Percentiles rank a stretch among this genome's conserved stretches.
phyloP scores from a whole-genome alignment of 805 yeast species.

The Tetrapisispora arboricola region DNA sequence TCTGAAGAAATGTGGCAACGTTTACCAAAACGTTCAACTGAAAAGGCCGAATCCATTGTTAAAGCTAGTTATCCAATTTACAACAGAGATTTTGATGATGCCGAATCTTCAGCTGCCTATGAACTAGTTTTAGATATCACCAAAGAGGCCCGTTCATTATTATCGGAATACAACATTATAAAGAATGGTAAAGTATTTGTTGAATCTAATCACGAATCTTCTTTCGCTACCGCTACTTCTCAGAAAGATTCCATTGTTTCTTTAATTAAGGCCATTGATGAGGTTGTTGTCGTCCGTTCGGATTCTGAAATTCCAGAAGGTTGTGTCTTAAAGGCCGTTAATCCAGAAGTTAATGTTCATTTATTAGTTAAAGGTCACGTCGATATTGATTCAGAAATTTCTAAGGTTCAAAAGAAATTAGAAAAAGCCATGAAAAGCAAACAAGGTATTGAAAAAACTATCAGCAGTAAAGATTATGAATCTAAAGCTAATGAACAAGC shows the following conservation, averaged over 20 bases:
- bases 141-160: slow-evolving; percentile 82
- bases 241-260: slow-evolving; percentile 86
- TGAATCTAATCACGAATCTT: slow-evolving; percentile 45
- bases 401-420: slow-evolving; percentile 71
- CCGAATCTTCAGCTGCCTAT: slow-evolving; percentile 60
- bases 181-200: slow-evolving; percentile 82
- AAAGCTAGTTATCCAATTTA: slow-evolving; percentile 72
- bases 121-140: slow-evolving; percentile 78
- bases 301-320: slow-evolving; percentile 69
- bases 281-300: slow-evolving; percentile 51
- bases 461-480: slow-evolving; percentile 65
- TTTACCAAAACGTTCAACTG: slow-evolving; percentile 76
- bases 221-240: slow-evolving; percentile 42
- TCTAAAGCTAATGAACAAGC: slow-evolving; percentile 78
- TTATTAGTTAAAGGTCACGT: slow-evolving; percentile 89
- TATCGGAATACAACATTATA: slow-evolving; percentile 80
- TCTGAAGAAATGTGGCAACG: slow-evolving; percentile 99
- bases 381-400: slow-evolving; percentile 83
- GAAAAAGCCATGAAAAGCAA: slow-evolving; percentile 50
- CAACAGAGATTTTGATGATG: slow-evolving; percentile 50
- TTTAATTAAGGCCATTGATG: slow-evolving; percentile 81
- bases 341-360: slow-evolving; percentile 75
- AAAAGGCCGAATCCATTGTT: slow-evolving; percentile 58
- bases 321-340: slow-evolving; percentile 75
- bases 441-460: slow-evolving; percentile 57